Base-by-base conservation (phyloP, 2,329 filamentous ascomycete species). In the Diaporthe caulivora region DNA sequence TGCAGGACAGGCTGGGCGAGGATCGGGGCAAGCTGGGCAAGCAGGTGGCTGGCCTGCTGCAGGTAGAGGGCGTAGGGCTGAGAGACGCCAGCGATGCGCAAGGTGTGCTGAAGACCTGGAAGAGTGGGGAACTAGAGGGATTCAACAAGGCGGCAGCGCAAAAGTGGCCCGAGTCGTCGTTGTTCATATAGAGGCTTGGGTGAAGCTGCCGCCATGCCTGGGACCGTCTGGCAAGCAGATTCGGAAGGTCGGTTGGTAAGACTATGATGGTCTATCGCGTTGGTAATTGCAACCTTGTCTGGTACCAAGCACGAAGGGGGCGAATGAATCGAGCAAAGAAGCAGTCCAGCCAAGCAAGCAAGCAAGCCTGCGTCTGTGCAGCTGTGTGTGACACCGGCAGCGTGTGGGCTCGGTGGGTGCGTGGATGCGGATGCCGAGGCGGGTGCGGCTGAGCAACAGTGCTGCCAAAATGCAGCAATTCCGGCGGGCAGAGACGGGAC, bases 21-120 rank as follows among this genome's bases (percentile, higher is more conserved):
- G 87, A 90, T 44, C 86, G 88, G 78, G 78, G 84, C 2, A 85
- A 88, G 78, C 87, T 85, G 72, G 92, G 93, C 78, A 88, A 91
- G 80, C 89, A 91, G 49, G 82, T 95, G n/a, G 78, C 86, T n/a
- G 85, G 54, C 31, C 40, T 75, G 86, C 31, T 92, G 91, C 77
- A 74, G 83, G 0, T 83, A 83, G 67, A 57, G 75, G 9, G 83
- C 40, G 76, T 85, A 4, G 88, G 85, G 0, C 84, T 85, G 0
- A 9, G 44, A 0, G 84, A 87, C 64, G 81, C 85, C 0, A 49
- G 72, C 26, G 78, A 84, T 69, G 82, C 82, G 0, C 77, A 87
- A 49, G 81, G 83, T 42, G 80, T 83, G 7, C 80, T 91, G 54
- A 82, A 81, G 77, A 80, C 81, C 65, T 90, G 88, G 87, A 85